Evolutionary conservation across 371 early-diverging fungal genomes (phyloP), one percentile per base, ranked within the genome.

Genomic region (Capillidium heterosporum): DNA sequence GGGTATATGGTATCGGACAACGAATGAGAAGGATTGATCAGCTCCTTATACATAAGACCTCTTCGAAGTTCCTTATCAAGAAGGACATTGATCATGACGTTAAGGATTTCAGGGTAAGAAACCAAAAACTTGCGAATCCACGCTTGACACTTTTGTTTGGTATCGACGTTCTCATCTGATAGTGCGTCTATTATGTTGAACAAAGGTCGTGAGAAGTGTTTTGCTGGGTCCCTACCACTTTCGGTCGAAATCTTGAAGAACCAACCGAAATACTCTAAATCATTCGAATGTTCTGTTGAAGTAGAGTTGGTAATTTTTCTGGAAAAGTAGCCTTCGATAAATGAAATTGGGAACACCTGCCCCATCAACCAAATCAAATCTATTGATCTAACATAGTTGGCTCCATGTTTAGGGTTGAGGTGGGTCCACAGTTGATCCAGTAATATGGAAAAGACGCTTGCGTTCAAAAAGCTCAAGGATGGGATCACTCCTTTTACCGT

Each of bases 211-310:
- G 32, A 29, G 26, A 53, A 53, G 19, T 53, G 39, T 39, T 53
- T 53, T 31, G 53, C 53, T 4, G 39, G 32, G 11, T 53, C 53
- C 10, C 23, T 21, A 2, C 53, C 53, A 8, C 29, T 53, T 17
- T 8, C 31, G 15, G 15, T 40, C 29, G 53, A 53, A 8, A 53
- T 24, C 15, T 23, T 15, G 15, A 21, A 53, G 21, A 53, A 53
- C 39, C 31, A 53, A 17, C 53, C 53, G 35, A 53, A 53, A n/a
- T 40, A 27, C 19, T 53, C 39, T n/a, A 53, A 21, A 39, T 53
- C 29, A 24, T 19, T n/a, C 10, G 32, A 17, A 19, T 50, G 13
- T 8, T 32, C n/a, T 17, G 5, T 32, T 10, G 19, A 50, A 21
- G 15, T 32, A 24, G 2, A 53, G 7, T 24, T 24, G 21, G 35